Percentiles rank a stretch among this genome's conserved stretches.
Conservation (phyloP, 495 filamentous ascomycete species). For the Evernia prunastri region DNA sequence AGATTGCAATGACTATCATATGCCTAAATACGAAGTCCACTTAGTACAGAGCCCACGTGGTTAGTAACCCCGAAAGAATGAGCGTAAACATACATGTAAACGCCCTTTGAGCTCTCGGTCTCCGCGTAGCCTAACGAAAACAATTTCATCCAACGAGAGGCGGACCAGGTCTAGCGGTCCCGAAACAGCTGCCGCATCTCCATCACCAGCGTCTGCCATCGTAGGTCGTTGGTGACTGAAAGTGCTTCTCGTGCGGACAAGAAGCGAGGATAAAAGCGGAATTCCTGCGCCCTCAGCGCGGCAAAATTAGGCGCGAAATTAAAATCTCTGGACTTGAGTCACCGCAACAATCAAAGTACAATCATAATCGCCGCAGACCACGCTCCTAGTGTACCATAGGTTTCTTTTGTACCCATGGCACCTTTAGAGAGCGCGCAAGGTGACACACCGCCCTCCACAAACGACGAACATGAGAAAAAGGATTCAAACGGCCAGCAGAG, state of each 20-base stretch:
- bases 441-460: neutral
- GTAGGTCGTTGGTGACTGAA: neutral
- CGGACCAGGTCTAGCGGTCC: conserved; percentile 94
- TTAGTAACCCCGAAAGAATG: conserved; percentile 11
- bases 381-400: neutral
- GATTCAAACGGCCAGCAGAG: conserved; percentile 3
- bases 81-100: conserved; percentile 63
- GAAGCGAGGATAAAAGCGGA: neutral
- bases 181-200: conserved; percentile 54
- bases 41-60: neutral
- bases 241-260: neutral
- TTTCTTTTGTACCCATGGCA: neutral
- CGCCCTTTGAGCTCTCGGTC: conserved; percentile 93
- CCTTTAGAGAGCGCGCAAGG: neutral
- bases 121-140: conserved; percentile 93
- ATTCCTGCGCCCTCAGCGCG: conserved; percentile 7
- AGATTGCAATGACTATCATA: conserved; percentile 99
- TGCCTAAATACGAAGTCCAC: conserved; percentile 50
- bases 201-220: conserved; percentile 72
- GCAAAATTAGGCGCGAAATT: conserved; percentile 8
- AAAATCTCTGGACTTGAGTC: conserved; percentile 8
- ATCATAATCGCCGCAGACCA: neutral
- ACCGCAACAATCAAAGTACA: neutral
- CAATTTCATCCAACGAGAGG: conserved; percentile 86
- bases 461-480: conserved; percentile 2